Conservation (phyloP, 2,329 filamentous ascomycete genomes). For the Stemphylium beticola region DNA sequence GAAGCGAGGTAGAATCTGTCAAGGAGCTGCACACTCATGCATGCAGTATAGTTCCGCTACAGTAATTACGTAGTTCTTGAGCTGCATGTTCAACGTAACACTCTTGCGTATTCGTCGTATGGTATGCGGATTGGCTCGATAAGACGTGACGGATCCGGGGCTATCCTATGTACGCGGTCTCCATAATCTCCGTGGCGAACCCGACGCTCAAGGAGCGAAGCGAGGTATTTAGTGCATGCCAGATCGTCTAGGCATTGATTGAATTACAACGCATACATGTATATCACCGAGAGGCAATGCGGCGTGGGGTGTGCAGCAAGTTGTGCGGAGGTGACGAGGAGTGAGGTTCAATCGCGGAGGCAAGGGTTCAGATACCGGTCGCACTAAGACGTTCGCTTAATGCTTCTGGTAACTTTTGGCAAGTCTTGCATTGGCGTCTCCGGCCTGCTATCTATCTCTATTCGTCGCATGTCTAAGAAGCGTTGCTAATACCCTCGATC, state of each 20-base stretch:
- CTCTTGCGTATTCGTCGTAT: slow-evolving; percentile 13
- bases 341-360: slow-evolving; percentile 26
- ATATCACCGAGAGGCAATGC: slow-evolving; percentile 9
- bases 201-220: slow-evolving; percentile 9
- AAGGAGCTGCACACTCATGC: slow-evolving; percentile 21
- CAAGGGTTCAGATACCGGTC: slow-evolving; percentile 28
- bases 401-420: slow-evolving; percentile 29
- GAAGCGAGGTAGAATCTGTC: slow-evolving; percentile 16
- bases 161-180: background rate
- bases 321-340: slow-evolving; percentile 22
- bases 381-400: slow-evolving; percentile 27
- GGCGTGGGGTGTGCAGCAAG: slow-evolving; percentile 26
- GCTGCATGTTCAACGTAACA: slow-evolving; percentile 17
- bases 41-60: slow-evolving; percentile 27
- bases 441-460: slow-evolving; percentile 32
- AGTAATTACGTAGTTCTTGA: slow-evolving; percentile 32
- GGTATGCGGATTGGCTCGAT: slow-evolving; percentile 16
- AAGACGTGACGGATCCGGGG: background rate
- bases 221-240: background rate
- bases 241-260: slow-evolving; percentile 1
- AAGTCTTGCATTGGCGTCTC: slow-evolving; percentile 26
- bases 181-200: slow-evolving; percentile 3
- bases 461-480: slow-evolving; percentile 25
- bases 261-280: slow-evolving; percentile 4
- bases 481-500: slow-evolving; percentile 22